phyloP scores from a whole-genome alignment of 1,284 basidiomycete genomes.

The Cryptococcus maquisensis region DNA sequence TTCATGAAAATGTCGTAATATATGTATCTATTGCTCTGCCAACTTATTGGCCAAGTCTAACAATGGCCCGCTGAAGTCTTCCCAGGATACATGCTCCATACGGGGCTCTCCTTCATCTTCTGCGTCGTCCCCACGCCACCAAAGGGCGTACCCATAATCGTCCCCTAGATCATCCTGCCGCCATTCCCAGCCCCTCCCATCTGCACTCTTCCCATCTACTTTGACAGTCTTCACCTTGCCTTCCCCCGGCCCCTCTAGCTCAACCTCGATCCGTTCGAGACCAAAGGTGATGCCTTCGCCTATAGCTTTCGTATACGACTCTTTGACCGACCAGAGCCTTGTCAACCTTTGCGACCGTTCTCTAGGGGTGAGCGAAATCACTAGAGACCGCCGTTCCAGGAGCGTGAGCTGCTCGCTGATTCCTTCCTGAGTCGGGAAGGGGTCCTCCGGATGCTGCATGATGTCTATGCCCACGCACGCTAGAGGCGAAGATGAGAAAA shows the following conservation, averaged over 20 bases:
- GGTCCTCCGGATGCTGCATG: slow-evolving; percentile 29
- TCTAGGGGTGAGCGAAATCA: slow-evolving; percentile 4
- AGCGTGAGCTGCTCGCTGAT: slow-evolving; percentile 25
- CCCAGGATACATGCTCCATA: slow-evolving; percentile 24
- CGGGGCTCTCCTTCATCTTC: neutral
- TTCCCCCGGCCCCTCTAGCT: slow-evolving; percentile 9
- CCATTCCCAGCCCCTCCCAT: slow-evolving; percentile 29
- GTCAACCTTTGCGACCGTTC: slow-evolving; percentile 26
- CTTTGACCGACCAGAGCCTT: slow-evolving; percentile 41
- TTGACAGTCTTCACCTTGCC: slow-evolving; percentile 11
- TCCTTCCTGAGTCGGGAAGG: slow-evolving; percentile 15
- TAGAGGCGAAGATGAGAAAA: slow-evolving; percentile 4
- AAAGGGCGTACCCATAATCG: slow-evolving; percentile 28
- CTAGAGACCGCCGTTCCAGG: slow-evolving; percentile 20
- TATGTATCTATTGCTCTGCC: neutral
- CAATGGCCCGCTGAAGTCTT: slow-evolving; percentile 18
- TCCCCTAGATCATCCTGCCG: slow-evolving; percentile 20
- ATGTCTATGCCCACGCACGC: slow-evolving; percentile 37
- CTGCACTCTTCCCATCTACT: slow-evolving; percentile 32
- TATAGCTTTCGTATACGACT: slow-evolving; percentile 41
- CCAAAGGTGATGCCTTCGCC: slow-evolving; percentile 43
- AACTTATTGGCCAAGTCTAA: slow-evolving; percentile 1
- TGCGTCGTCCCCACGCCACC: slow-evolving; percentile 26
- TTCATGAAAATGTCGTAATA: neutral
- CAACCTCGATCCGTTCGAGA: slow-evolving; percentile 35